Conservation (phyloP, 805 yeast species). For the Ogataea methylovora region DNA sequence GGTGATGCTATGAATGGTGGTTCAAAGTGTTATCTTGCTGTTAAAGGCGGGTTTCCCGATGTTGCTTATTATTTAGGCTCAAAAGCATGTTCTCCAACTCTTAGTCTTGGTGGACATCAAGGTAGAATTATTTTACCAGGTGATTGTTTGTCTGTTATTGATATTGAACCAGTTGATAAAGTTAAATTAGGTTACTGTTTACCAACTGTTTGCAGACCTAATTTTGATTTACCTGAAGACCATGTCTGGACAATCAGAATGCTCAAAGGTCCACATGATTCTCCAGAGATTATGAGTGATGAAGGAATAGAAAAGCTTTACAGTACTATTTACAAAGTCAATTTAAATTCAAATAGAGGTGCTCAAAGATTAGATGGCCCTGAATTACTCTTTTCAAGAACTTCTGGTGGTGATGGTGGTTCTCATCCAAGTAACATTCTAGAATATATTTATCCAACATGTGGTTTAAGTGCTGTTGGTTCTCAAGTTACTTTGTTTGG, state of each 20-base stretch:
- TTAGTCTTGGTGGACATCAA: conserved; percentile 23
- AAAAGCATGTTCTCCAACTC: conserved; percentile 21
- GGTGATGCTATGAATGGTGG: conserved; percentile 13
- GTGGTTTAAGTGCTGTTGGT: conserved; percentile 23
- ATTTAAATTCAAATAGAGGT: conserved; percentile 24
- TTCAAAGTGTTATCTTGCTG: conserved; percentile 19
- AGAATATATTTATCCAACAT: conserved; percentile 21
- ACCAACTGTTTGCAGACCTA: conserved; percentile 12
- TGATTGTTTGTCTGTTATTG: conserved; percentile 17
- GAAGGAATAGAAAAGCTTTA: conserved; percentile 18
- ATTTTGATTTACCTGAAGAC: conserved; percentile 6
- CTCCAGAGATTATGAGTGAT: conserved; percentile 19
- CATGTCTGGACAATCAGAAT: conserved; percentile 15
- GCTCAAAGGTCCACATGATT: conserved; percentile 23
- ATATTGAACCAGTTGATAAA: not conserved
- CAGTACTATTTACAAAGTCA: conserved; percentile 13
- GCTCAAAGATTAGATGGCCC: conserved; percentile 24
- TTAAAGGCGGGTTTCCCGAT: conserved; percentile 23
- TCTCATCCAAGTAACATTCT: conserved; percentile 22
- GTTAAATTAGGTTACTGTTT: conserved; percentile 8
- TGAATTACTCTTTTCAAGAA: conserved; percentile 13
- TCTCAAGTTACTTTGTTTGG: conserved; percentile 18
- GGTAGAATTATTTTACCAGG: conserved; percentile 22
- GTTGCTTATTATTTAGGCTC: conserved; percentile 23
- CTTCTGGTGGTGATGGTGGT: conserved; percentile 24